Base-by-base conservation (phyloP, 495 filamentous ascomycete species). In the Parathielavia hyrcaniae region DNA sequence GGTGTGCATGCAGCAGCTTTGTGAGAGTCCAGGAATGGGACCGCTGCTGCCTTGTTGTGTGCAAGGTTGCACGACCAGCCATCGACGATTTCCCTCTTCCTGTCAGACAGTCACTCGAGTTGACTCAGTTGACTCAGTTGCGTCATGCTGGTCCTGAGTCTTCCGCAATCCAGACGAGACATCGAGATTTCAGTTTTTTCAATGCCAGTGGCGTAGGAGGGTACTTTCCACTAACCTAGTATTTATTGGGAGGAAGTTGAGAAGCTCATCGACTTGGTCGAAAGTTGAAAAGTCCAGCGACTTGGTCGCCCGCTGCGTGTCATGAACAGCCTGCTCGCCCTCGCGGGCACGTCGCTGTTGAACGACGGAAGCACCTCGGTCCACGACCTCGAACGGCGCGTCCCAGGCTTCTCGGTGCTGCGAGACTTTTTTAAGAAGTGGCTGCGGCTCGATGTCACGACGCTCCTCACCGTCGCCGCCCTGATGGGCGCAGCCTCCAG, bases 381-480 rank as follows among this genome's bases (percentile, higher is more conserved):
- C n/a, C 45, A 66, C 9, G 62, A 63, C 43, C 57, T 67, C 32
- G 67, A 69, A 55, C 22, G 62, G 16, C 55, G 57, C 22, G 61
- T 67, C 16, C 67, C 65, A 12, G 65, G 67, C 44, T 69, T 67
- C 44, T 45, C 47, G 3, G 26, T 63, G 11, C 39, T 69, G 17
- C 62, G 64, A 35, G 53, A 52, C 12, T 69, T 69, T 54, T 65
- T 69, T 53, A 61, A 67, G 39, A 65, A 53, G 56, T 71, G 68
- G 68, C 55, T 68, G 50, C 47, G 57, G 20, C 22, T 74, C 36
- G 70, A 72, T 49, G 54, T 74, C 47, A 69, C 67, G 5, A 60
- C 65, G 1, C 44, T 74, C 7, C 55, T 69, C 23, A 65, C 68
- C 10, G 38, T 61, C 23, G 61, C 68, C 11, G 67, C 71, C 36